A percentile compares a stretch with the other conserved stretches of the same genome.
Conservation (phyloP, 495 filamentous ascomycete species). For the Hyaloscypha hepaticicola region DNA sequence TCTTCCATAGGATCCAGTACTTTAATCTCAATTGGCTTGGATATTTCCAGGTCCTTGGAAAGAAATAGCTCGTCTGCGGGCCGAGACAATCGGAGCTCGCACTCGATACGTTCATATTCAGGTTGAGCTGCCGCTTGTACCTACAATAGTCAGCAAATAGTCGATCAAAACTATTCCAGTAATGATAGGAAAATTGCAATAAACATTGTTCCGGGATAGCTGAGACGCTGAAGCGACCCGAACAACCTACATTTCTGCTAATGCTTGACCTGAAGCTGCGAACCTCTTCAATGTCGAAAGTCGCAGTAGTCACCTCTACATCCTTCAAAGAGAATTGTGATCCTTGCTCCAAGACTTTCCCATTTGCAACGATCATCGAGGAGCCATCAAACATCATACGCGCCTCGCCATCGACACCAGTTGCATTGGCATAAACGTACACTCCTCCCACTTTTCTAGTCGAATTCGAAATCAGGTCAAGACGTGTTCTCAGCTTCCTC, state of each 20-base stretch:
- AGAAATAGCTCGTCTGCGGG: constrained; percentile 14
- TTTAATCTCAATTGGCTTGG: constrained; percentile 15
- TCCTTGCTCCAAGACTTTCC: constrained; percentile 40
- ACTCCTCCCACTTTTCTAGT: constrained; percentile 75
- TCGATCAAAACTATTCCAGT: no score
- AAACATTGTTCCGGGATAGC: no score
- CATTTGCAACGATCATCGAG: constrained; percentile 75
- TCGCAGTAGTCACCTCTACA: constrained; percentile 82
- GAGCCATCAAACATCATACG: constrained; percentile 55
- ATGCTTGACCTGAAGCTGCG: constrained; percentile 51
- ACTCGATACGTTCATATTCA: constrained; percentile 22
- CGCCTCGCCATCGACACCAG: constrained; percentile 61
- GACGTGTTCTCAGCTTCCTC: constrained; percentile 70
- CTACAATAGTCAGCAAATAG: no score
- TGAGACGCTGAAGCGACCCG: no score
- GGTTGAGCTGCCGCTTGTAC: constrained; percentile 33
- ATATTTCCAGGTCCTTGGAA: constrained; percentile 10
- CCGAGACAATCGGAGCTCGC: constrained; percentile 18
- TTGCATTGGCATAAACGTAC: constrained; percentile 73
- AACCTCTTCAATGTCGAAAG: constrained; percentile 78
- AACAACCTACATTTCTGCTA: constrained; percentile 23
- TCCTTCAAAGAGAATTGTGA: constrained; percentile 72
- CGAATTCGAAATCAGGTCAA: constrained; percentile 73
- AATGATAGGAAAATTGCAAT: no score
- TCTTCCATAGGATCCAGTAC: constrained; percentile 15